These are phyloP conservation scores for Dissophora ornata DNA, from an alignment of 192 early-diverging fungal genomes.

Conservation along the genomic window DNA sequence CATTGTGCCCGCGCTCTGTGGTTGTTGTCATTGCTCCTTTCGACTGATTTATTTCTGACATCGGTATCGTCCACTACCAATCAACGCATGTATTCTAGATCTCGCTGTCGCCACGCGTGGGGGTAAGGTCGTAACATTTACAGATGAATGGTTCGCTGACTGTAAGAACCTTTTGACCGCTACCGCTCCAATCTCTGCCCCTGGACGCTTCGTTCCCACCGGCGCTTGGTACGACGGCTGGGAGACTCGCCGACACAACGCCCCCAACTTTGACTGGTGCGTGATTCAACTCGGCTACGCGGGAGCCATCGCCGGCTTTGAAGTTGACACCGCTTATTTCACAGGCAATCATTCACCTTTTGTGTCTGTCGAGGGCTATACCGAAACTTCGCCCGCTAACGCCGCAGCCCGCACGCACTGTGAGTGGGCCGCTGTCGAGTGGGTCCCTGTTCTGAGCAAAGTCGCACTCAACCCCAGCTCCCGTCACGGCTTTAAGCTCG, in stretches of 20 bases:
- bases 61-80: not conserved
- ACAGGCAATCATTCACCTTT: constrained; percentile 93
- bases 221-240: constrained; percentile 91
- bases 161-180: constrained; percentile 83
- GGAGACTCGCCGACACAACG: constrained; percentile 93
- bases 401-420: constrained; percentile 35
- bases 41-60: not conserved
- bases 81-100: too few species aligned
- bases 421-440: constrained; percentile 49
- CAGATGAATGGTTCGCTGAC: constrained; percentile 94
- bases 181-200: constrained; percentile 73
- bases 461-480: constrained; percentile 76
- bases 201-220: constrained; percentile 67
- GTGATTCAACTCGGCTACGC: constrained; percentile 86
- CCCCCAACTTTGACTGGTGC: constrained; percentile 85
- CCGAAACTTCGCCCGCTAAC: constrained; percentile 22
- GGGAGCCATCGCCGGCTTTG: constrained; percentile 83
- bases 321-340: constrained; percentile 93
- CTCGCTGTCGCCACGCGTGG: constrained; percentile 80
- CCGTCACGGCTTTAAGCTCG: constrained; percentile 76
- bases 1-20: too few species aligned
- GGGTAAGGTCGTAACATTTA: constrained; percentile 80
- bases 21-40: not conserved
- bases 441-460: constrained; percentile 73
- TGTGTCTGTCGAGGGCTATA: constrained; percentile 82